phyloP scores from a whole-genome alignment of 352 stramenopile species.

The Phytophthora boehmeriae region DNA sequence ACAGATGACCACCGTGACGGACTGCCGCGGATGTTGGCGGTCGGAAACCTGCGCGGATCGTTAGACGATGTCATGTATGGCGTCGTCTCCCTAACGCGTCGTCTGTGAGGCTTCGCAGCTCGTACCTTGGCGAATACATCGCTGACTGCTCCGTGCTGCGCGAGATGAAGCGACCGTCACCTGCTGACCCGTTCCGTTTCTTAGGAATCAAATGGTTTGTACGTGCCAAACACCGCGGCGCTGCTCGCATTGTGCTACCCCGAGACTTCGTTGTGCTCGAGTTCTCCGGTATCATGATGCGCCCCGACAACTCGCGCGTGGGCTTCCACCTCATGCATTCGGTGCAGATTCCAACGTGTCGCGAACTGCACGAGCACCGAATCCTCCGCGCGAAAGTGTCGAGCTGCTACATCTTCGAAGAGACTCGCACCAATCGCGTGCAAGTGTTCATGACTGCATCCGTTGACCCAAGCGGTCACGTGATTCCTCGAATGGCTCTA shows the following conservation, averaged over 20 bases:
- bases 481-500: conserved; percentile 52
- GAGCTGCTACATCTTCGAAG: conserved; percentile 62
- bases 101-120: conserved; percentile 42
- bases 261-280: conserved; percentile 65
- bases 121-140: conserved; percentile 58
- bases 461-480: conserved; percentile 51
- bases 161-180: conserved; percentile 46
- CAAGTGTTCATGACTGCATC: conserved; percentile 69
- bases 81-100: conserved; percentile 46
- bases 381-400: conserved; percentile 57
- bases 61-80: conserved; percentile 72
- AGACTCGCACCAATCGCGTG: conserved; percentile 52
- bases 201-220: conserved; percentile 68
- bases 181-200: conserved; percentile 54
- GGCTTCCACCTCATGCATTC: conserved; percentile 67
- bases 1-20: conserved; percentile 21
- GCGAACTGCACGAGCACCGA: conserved; percentile 39
- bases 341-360: conserved; percentile 42
- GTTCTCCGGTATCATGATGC: conserved; percentile 55
- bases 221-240: conserved; percentile 39
- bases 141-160: conserved; percentile 50
- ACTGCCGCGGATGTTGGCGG: conserved; percentile 44
- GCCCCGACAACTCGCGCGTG: conserved; percentile 49
- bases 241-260: conserved; percentile 41
- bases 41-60: conserved; percentile 44